phyloP scores from a whole-genome alignment of 495 filamentous ascomycete species.

The Xylaria intraflava region DNA sequence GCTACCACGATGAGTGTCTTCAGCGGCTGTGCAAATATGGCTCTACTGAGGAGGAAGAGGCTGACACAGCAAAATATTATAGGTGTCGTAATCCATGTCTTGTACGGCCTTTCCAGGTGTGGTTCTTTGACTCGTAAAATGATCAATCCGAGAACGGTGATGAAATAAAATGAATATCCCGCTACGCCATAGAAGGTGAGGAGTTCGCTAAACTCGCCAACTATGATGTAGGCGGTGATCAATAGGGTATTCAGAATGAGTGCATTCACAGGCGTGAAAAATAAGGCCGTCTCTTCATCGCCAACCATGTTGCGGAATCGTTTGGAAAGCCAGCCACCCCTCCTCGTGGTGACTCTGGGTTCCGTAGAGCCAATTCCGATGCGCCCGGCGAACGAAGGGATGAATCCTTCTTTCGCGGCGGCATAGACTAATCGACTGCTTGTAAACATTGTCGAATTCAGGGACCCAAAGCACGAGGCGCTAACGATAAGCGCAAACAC shows the following conservation, averaged over 20 bases:
- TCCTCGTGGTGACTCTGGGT: constrained; percentile 41
- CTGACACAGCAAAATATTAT: constrained; percentile 98
- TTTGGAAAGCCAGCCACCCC: constrained; percentile 52
- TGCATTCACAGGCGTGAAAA: constrained; percentile 85
- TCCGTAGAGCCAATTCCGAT: constrained; percentile 60
- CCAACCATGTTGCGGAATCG: constrained; percentile 53
- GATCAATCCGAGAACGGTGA: constrained; percentile 89
- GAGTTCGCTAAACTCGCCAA: constrained; percentile 87
- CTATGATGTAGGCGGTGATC: constrained; percentile 66
- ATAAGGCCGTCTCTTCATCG: constrained; percentile 55
- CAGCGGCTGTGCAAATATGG: constrained; percentile 80
- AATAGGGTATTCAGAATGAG: constrained; percentile 72
- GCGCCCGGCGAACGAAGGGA: constrained; percentile 75
- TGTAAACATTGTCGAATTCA: constrained; percentile 95
- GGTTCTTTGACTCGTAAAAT: constrained; percentile 86
- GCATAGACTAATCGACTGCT: constrained; percentile 86
- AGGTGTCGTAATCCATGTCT: constrained; percentile 92
- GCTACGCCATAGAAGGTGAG: constrained; percentile 96
- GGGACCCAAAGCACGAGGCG: constrained; percentile 81
- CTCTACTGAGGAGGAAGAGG: constrained; percentile 80
- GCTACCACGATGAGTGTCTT: constrained; percentile 80
- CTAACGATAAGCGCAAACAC: constrained; percentile 84
- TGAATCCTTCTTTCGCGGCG: constrained; percentile 91
- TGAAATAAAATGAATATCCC: constrained; percentile 93
- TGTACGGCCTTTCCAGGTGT: constrained; percentile 78